These are phyloP conservation scores for Beauveria asiatica DNA, from an alignment of 2,329 filamentous ascomycete genomes.

Conservation along the genomic window DNA sequence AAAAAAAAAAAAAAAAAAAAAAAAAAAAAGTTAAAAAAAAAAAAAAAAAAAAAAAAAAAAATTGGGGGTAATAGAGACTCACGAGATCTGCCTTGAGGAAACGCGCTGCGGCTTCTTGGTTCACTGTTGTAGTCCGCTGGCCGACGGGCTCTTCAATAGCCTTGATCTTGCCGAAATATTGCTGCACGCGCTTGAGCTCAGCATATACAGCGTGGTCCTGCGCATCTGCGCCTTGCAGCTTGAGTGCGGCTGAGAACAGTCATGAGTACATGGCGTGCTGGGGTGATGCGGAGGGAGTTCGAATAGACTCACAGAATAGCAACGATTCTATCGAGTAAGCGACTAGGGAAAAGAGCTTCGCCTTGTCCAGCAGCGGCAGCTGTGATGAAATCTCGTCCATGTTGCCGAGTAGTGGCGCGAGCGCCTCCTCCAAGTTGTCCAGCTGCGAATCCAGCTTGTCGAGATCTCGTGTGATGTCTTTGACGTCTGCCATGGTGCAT, in stretches of 20 bases:
- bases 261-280: background rate
- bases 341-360: constrained; percentile 82
- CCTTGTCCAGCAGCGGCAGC: constrained; percentile 86
- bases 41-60: too few relatives aligned
- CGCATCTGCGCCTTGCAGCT: constrained; percentile 71
- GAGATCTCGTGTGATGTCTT: constrained; percentile 57
- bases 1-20: too few relatives aligned
- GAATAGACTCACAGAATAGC: constrained; percentile 60
- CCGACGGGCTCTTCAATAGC: constrained; percentile 55
- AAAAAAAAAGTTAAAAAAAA: too few relatives aligned
- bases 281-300: background rate
- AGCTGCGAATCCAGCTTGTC: constrained; percentile 70
- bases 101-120: constrained; percentile 70
- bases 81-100: constrained; percentile 78
- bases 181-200: constrained; percentile 78
- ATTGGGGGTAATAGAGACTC: constrained; percentile 21
- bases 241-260: constrained; percentile 51
- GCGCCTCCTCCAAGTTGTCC: constrained; percentile 64
- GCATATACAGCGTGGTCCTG: constrained; percentile 76
- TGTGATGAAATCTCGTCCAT: constrained; percentile 64
- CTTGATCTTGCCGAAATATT: constrained; percentile 92
- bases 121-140: constrained; percentile 45
- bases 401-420: constrained; percentile 63
- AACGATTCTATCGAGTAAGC: constrained; percentile 88
- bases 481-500: constrained; percentile 31